A percentile compares a stretch with the other conserved stretches of the same genome.
phyloP scores from a whole-genome alignment of 805 yeast genomes.

The Yarrowia sp. region DNA sequence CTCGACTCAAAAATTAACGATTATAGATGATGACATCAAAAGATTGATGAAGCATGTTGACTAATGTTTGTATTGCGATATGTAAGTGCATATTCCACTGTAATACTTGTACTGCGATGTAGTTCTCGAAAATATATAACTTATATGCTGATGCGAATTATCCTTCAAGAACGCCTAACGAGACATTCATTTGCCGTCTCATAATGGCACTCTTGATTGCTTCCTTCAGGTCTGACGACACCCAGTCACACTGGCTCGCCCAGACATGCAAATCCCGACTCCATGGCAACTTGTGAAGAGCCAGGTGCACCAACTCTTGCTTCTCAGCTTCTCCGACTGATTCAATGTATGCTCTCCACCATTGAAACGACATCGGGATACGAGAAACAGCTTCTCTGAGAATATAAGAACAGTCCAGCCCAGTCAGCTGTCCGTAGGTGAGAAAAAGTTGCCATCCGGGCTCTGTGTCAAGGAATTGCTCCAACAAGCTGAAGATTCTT shows the following conservation, averaged over 20 bases:
- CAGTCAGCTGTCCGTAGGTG: background rate
- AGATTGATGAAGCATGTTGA: background rate
- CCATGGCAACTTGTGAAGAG: background rate
- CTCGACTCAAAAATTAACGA: background rate
- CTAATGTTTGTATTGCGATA: background rate
- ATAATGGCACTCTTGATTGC: background rate
- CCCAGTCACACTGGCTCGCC: slow-evolving; percentile 1
- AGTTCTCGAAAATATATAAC: too few relatives aligned
- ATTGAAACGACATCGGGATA: background rate
- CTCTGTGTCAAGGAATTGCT: background rate
- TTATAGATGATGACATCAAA: slow-evolving; percentile 19
- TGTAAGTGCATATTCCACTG: too few relatives aligned
- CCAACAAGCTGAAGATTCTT: background rate
- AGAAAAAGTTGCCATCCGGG: slow-evolving; percentile 9
- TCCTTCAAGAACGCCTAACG: background rate
- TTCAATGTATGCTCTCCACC: slow-evolving; percentile 9
- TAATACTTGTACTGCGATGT: too few relatives aligned
- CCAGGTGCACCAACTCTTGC: background rate
- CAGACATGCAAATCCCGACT: slow-evolving; percentile 4
- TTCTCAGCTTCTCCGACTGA: background rate
- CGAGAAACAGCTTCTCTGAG: slow-evolving; percentile 2
- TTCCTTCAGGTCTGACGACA: background rate
- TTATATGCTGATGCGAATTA: background rate
- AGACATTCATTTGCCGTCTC: slow-evolving; percentile 3
- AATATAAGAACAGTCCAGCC: background rate